Conservation (phyloP, 257 asterid genomes). For the Lantana camara region DNA sequence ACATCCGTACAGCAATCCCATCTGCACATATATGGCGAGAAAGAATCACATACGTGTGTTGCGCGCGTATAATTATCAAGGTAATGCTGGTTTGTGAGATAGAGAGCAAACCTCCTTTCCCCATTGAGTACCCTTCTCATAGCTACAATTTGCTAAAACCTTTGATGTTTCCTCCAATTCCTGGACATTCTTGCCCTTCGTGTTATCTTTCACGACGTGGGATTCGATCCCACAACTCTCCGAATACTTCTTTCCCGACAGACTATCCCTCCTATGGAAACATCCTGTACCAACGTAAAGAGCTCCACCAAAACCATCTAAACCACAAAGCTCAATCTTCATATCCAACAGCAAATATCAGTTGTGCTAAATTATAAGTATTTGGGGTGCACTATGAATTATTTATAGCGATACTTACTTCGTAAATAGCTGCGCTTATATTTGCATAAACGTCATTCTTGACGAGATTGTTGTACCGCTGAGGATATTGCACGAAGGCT, state of each 20-base stretch:
- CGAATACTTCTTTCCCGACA: conserved; percentile 40
- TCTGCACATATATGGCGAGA: too few relatives aligned
- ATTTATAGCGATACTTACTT: too few relatives aligned
- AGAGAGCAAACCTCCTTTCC: conserved; percentile 68
- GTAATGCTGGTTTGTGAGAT: neutral
- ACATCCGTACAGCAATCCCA: conserved; percentile 83
- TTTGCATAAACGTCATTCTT: conserved; percentile 60
- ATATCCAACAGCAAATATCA: neutral
- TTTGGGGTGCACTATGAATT: too few relatives aligned
- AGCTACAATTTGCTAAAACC: conserved; percentile 58
- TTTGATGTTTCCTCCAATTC: conserved; percentile 63
- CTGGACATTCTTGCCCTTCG: conserved; percentile 31
- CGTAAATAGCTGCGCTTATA: conserved; percentile 21
- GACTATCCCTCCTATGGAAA: conserved; percentile 68
- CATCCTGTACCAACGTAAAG: conserved; percentile 70
- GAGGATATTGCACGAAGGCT: conserved; percentile 68
- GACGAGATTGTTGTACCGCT: conserved; percentile 48
- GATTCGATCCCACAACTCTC: conserved; percentile 29
- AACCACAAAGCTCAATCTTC: conserved; percentile 64
- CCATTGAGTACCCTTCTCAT: conserved; percentile 75
- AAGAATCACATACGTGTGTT: too few relatives aligned
- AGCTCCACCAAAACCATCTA: conserved; percentile 54
- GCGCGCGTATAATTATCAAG: too few relatives aligned
- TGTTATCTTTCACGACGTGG: conserved; percentile 15
- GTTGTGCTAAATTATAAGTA: too few relatives aligned